Evolutionary conservation across 2,329 filamentous ascomycete species (phyloP).

Genomic region (Fusarium stilboides): DNA sequence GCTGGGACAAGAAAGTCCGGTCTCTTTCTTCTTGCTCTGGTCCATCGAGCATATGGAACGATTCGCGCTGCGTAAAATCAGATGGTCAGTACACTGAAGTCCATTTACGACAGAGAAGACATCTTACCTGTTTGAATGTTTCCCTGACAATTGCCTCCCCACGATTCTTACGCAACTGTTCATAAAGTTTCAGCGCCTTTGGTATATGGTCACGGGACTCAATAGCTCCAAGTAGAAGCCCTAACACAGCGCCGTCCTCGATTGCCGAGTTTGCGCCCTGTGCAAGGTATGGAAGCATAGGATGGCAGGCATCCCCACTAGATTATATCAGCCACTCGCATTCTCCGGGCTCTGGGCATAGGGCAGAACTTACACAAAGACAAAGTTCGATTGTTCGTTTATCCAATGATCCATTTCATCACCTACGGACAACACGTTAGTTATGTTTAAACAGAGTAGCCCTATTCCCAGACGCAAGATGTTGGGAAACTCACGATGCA

Average conservation of each 20-base stretch:
- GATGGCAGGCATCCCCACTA: slow-evolving; percentile 74
- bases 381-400: slow-evolving; percentile 66
- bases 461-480: not conserved
- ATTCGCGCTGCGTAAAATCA: slow-evolving; percentile 57
- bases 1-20: slow-evolving; percentile 67
- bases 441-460: not conserved
- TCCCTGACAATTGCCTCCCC: slow-evolving; percentile 71
- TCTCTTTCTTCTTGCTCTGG: slow-evolving; percentile 72
- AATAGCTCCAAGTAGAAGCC: slow-evolving; percentile 69
- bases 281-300: slow-evolving; percentile 74
- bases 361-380: slow-evolving; percentile 57
- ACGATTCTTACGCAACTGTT: slow-evolving; percentile 63
- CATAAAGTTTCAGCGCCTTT: slow-evolving; percentile 61
- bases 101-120: not conserved
- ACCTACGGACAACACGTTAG: slow-evolving; percentile 47
- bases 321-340: not conserved
- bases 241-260: slow-evolving; percentile 78
- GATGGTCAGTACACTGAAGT: not conserved
- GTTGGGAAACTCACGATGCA: slow-evolving; percentile 10
- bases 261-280: slow-evolving; percentile 78
- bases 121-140: slow-evolving; percentile 65
- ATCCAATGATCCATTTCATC: slow-evolving; percentile 69
- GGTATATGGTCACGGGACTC: slow-evolving; percentile 62
- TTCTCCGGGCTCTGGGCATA: not conserved
- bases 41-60: slow-evolving; percentile 69